A percentile compares a stretch with the other conserved stretches of the same genome.
phyloP scores from a whole-genome alignment of 139 green algal genomes.

The Desmodesmus armatus region DNA sequence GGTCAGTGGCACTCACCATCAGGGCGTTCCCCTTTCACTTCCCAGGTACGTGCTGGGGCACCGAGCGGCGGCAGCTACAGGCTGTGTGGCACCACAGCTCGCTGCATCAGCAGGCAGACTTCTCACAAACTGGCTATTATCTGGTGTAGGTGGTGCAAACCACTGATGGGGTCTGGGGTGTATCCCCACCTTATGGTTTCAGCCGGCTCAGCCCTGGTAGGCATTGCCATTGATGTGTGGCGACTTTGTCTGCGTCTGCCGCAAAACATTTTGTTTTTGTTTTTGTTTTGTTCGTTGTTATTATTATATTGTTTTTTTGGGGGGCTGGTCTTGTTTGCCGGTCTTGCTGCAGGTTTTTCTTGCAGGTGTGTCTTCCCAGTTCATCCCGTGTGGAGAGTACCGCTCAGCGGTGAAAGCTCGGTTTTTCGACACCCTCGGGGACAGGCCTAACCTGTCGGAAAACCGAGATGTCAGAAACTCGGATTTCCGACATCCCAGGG shows the following conservation, averaged over 20 bases:
- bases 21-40: constrained; percentile 6
- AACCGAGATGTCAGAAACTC: too few species aligned
- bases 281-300: too few species aligned
- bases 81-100: neutral
- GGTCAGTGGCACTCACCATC: constrained; percentile 1
- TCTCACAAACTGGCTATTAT: neutral
- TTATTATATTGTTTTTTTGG: too few species aligned
- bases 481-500: too few species aligned
- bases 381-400: too few species aligned
- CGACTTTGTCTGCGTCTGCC: neutral
- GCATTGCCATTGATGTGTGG: neutral
- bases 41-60: neutral
- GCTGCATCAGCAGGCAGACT: neutral
- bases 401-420: too few species aligned
- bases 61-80: neutral
- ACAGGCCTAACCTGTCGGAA: too few species aligned
- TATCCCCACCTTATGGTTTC: neutral
- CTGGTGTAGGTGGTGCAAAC: neutral
- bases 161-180: neutral
- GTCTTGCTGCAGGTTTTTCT: too few species aligned
- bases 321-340: too few species aligned
- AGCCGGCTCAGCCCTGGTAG: neutral
- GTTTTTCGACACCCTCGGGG: too few species aligned
- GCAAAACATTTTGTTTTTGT: neutral
- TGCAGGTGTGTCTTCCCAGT: too few species aligned